Percentiles rank a stretch among this genome's conserved stretches.
phyloP scores from a whole-genome alignment of 495 filamentous ascomycete species.

The Xylaria palmicola region DNA sequence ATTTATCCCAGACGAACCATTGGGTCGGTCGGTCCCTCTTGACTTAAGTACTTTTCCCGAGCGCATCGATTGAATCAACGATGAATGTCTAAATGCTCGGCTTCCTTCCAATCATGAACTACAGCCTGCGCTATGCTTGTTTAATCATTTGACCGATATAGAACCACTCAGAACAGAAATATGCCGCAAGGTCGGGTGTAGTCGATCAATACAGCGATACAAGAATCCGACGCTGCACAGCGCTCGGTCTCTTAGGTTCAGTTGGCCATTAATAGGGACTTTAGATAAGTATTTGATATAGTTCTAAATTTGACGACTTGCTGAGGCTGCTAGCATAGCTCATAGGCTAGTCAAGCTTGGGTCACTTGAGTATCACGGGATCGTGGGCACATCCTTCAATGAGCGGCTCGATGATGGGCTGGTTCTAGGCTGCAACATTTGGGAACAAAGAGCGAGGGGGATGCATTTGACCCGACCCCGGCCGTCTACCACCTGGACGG shows the following conservation, averaged over 20 bases:
- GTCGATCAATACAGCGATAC: neutral
- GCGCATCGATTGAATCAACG: neutral
- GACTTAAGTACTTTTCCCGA: conserved; percentile 4
- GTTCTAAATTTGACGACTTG: conserved; percentile 6
- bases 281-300: conserved; percentile 7
- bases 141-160: neutral
- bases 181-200: too few species aligned
- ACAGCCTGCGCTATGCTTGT: neutral
- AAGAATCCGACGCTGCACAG: neutral
- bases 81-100: neutral
- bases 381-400: neutral
- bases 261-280: neutral
- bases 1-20: neutral
- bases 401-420: neutral
- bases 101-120: neutral
- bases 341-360: neutral
- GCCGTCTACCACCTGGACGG: too few species aligned
- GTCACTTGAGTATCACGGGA: neutral
- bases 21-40: neutral
- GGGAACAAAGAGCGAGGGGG: neutral
- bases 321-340: neutral
- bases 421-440: neutral
- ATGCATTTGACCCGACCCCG: too few species aligned
- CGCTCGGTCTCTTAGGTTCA: conserved; percentile 1
- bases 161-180: too few species aligned